These are phyloP conservation scores for Pythium graminicola DNA, from an alignment of 352 stramenopile species.

Conservation along the genomic window DNA sequence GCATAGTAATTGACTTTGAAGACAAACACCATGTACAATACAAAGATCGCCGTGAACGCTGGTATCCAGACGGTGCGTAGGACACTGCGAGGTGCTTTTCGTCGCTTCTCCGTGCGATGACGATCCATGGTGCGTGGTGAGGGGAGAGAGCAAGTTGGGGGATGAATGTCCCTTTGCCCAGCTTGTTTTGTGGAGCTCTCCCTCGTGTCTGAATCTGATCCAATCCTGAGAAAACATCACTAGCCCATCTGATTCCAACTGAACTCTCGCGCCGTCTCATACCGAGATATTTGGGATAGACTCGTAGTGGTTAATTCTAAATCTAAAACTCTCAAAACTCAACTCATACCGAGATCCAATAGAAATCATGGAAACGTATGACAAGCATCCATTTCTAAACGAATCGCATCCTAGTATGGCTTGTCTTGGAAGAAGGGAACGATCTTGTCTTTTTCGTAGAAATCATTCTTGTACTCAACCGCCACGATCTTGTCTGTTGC, in stretches of 20 bases:
- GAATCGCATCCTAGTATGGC: background rate
- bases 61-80: conserved; percentile 24
- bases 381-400: conserved; percentile 1
- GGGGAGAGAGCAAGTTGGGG: too few species aligned
- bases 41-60: conserved; percentile 20
- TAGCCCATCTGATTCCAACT: background rate
- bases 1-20: conserved; percentile 24
- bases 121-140: conserved; percentile 11
- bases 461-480: conserved; percentile 41
- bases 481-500: conserved; percentile 33
- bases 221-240: conserved; percentile 1
- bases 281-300: too few species aligned
- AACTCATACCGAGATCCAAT: background rate
- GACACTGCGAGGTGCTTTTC: conserved; percentile 5
- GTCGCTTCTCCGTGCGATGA: conserved; percentile 11
- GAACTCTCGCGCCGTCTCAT: too few species aligned
- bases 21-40: conserved; percentile 36
- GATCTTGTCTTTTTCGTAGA: conserved; percentile 35
- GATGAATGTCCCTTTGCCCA: background rate
- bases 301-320: too few species aligned
- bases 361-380: conserved; percentile 9
- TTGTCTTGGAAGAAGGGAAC: conserved; percentile 34
- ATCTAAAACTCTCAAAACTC: too few species aligned
- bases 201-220: too few species aligned
- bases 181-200: background rate